Evolutionary conservation across 352 stramenopile species (phyloP).

Genomic region (Globisporangium alternatum): DNA sequence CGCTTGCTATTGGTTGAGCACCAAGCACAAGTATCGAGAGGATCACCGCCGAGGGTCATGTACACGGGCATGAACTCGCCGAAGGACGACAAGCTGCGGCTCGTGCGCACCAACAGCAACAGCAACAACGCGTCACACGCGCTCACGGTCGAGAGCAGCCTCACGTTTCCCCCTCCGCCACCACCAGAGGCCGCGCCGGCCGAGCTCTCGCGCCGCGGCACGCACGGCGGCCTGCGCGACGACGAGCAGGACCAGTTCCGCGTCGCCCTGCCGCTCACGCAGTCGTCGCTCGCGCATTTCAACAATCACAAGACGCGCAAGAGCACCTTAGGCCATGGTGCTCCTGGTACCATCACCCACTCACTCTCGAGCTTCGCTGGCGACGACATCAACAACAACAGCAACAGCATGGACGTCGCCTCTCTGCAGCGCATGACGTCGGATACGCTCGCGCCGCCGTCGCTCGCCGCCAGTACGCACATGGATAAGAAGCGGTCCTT

Average conservation of each 20-base stretch:
- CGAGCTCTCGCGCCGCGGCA: background rate
- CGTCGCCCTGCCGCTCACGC: slow-evolving; percentile 9
- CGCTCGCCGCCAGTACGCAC: slow-evolving; percentile 10
- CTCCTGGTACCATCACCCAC: too few relatives aligned
- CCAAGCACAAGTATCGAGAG: background rate
- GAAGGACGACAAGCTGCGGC: slow-evolving; percentile 9
- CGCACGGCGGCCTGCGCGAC: slow-evolving; percentile 19
- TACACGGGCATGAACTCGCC: slow-evolving; percentile 23
- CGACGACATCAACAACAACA: slow-evolving; percentile 11
- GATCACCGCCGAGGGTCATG: slow-evolving; percentile 3
- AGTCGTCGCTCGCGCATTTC: slow-evolving; percentile 9
- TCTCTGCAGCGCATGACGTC: slow-evolving; percentile 14
- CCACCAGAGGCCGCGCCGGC: background rate
- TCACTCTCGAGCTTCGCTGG: slow-evolving; percentile 8
- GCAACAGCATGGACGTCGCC: background rate
- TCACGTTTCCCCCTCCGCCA: background rate
- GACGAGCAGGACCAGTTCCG: slow-evolving; percentile 15
- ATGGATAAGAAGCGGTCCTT: slow-evolving; percentile 58
- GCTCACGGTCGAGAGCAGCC: slow-evolving; percentile 15
- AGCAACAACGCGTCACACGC: slow-evolving; percentile 6
- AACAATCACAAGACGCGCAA: slow-evolving; percentile 4
- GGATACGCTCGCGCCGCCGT: slow-evolving; percentile 5
- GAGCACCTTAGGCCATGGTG: background rate
- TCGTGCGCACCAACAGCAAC: background rate
- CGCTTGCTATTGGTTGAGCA: background rate